Evolutionary conservation across 2,329 filamentous ascomycete genomes (phyloP).

Genomic region (Fusarium austroafricanum): DNA sequence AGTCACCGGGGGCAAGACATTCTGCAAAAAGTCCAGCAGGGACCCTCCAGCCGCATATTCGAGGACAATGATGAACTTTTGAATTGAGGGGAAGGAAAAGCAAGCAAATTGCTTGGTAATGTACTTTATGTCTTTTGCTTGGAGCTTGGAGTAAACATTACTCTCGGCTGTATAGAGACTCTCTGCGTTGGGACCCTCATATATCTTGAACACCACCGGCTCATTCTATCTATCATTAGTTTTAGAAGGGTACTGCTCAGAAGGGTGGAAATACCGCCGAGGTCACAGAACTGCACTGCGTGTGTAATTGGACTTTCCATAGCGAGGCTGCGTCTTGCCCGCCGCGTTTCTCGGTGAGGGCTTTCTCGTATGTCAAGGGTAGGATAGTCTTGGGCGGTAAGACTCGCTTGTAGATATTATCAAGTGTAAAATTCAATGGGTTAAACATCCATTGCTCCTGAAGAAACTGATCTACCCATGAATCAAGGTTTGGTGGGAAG

Average conservation of each 20-base stretch:
- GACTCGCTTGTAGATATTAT: not conserved
- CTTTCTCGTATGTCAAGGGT: not conserved
- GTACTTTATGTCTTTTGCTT: fast-evolving
- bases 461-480: not conserved
- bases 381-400: not conserved
- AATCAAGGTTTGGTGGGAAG: too few relatives aligned
- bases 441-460: conserved; percentile 23
- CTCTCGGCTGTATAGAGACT: conserved; percentile 4
- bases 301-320: not conserved
- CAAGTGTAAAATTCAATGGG: not conserved
- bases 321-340: not conserved
- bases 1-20: too few relatives aligned
- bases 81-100: too few relatives aligned
- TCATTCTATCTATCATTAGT: not conserved
- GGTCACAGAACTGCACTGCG: not conserved
- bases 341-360: not conserved
- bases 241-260: too few relatives aligned
- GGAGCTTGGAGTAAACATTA: not conserved
- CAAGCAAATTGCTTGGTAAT: not conserved
- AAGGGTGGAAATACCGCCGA: too few relatives aligned
- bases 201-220: conserved; percentile 25
- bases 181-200: not conserved
- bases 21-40: too few relatives aligned
- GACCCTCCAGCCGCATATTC: too few relatives aligned
- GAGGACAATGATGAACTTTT: too few relatives aligned